phyloP scores from a whole-genome alignment of 208 protist species.

The Acanthamoeba healyi region DNA sequence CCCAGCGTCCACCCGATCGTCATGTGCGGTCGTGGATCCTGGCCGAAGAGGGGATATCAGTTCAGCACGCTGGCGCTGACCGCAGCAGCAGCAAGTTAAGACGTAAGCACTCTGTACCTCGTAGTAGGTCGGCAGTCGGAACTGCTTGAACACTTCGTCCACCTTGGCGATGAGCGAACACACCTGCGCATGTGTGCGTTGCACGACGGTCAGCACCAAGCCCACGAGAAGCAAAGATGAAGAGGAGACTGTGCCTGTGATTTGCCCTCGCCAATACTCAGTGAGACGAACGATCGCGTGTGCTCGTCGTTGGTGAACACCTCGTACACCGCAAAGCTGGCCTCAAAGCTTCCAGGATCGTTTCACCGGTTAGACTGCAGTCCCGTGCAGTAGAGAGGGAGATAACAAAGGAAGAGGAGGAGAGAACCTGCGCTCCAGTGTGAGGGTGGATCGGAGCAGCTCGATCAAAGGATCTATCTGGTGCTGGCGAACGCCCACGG shows the following conservation, averaged over 20 bases:
- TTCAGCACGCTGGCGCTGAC: too few species aligned
- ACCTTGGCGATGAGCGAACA: slow-evolving; percentile 47
- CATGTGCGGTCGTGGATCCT: slow-evolving; percentile 67
- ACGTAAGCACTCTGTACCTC: too few species aligned
- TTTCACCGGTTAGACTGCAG: not conserved
- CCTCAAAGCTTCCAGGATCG: slow-evolving; percentile 44
- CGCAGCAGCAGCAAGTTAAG: too few species aligned
- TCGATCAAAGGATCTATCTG: slow-evolving; percentile 53
- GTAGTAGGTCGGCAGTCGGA: slow-evolving; percentile 45
- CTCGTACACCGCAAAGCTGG: slow-evolving; percentile 15
- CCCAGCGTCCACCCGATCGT: slow-evolving; percentile 59
- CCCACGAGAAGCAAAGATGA: not conserved
- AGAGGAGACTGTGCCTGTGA: not conserved
- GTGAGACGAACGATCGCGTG: slow-evolving; percentile 41
- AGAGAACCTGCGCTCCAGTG: not conserved
- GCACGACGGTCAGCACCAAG: not conserved
- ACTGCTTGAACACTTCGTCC: slow-evolving; percentile 55
- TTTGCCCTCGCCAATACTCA: slow-evolving; percentile 3
- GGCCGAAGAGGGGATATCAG: not conserved
- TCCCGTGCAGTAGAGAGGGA: too few species aligned
- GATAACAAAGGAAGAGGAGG: not conserved
- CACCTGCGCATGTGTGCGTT: not conserved
- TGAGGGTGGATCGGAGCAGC: slow-evolving; percentile 24
- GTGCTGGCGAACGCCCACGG: slow-evolving; percentile 52
- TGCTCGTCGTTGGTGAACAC: slow-evolving; percentile 58